phyloP scores from a whole-genome alignment of 805 yeast species.

The Blastobotrys mokoenaii region DNA sequence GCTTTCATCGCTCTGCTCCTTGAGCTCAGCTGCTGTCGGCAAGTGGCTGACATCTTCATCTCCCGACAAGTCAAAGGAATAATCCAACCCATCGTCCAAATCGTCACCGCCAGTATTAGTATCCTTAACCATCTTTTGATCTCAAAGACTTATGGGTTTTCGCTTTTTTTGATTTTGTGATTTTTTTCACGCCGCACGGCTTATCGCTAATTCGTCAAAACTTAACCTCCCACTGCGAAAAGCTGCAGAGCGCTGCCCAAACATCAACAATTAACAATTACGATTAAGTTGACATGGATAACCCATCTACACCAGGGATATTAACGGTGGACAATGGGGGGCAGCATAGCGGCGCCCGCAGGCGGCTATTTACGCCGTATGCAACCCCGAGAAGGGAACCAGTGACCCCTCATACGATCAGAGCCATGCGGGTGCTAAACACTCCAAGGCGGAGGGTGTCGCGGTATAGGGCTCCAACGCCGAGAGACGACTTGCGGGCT shows the following conservation, averaged over 20 bases:
- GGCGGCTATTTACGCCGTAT: neutral
- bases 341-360: neutral
- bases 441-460: slow-evolving; percentile 15
- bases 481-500: slow-evolving; percentile 15
- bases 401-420: slow-evolving; percentile 12
- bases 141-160: no score
- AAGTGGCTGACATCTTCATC: slow-evolving; percentile 26
- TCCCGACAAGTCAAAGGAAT: slow-evolving; percentile 37
- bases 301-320: neutral
- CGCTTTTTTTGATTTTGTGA: neutral
- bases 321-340: neutral
- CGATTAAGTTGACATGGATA: neutral
- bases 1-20: slow-evolving; percentile 19
- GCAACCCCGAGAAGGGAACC: slow-evolving; percentile 2
- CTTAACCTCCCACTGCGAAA: neutral
- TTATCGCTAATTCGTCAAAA: neutral
- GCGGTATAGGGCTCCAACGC: slow-evolving; percentile 9
- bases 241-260: neutral
- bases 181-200: neutral
- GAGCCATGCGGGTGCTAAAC: slow-evolving; percentile 8
- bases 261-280: neutral
- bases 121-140: neutral
- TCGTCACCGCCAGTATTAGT: slow-evolving; percentile 45
- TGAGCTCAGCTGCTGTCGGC: slow-evolving; percentile 27
- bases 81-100: slow-evolving; percentile 69